phyloP scores from a whole-genome alignment of 257 asterid genomes.

The Nyctanthes arbortristis region DNA sequence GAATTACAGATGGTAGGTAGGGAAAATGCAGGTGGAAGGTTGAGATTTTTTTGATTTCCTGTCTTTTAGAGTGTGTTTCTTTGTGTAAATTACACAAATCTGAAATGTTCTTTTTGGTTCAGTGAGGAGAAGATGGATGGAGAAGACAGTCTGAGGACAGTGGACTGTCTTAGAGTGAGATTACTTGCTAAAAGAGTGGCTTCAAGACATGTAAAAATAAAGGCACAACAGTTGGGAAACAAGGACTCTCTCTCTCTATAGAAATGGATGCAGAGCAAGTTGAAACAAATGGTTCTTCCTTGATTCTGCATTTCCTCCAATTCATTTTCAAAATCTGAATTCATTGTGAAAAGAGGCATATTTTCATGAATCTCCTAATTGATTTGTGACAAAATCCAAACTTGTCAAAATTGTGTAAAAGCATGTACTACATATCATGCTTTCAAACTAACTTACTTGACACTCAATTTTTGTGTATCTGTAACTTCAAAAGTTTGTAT shows the following conservation, averaged over 20 bases:
- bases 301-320: not conserved
- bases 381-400: not conserved
- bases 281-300: not conserved
- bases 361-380: not conserved
- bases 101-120: constrained; percentile 15
- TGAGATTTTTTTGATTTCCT: constrained; percentile 21
- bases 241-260: constrained; percentile 41
- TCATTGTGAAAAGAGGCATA: not conserved
- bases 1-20: constrained; percentile 25
- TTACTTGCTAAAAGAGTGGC: constrained; percentile 79
- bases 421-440: no score
- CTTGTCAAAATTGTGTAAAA: no score
- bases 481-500: no score
- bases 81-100: not conserved
- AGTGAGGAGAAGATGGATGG: constrained; percentile 46
- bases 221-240: constrained; percentile 47
- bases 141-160: constrained; percentile 65
- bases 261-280: not conserved
- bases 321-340: not conserved
- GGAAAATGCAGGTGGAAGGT: constrained; percentile 32
- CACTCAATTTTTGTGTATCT: no score
- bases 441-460: no score
- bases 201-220: constrained; percentile 67
- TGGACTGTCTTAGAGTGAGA: constrained; percentile 86
- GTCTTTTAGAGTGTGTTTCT: not conserved